Evolutionary conservation across 2,329 filamentous ascomycete genomes (phyloP).

Genomic region (Nothophoma quercina): DNA sequence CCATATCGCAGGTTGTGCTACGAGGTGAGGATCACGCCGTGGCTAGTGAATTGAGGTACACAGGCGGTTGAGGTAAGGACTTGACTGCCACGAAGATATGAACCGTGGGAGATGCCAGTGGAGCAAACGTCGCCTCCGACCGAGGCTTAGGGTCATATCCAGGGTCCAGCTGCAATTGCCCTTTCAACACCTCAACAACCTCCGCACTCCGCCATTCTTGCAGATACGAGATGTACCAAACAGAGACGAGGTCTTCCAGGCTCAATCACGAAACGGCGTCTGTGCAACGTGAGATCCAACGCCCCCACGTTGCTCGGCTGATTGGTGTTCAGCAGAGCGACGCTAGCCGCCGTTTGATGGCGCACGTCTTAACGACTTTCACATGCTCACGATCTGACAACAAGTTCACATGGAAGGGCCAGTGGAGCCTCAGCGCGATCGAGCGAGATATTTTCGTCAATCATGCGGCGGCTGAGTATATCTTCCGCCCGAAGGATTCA

Average conservation of each 20-base stretch:
- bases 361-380: constrained; percentile 28
- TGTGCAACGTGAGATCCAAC: constrained; percentile 1
- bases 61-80: no score
- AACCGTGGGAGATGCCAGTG: no score
- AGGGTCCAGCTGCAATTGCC: background rate
- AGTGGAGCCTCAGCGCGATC: constrained; percentile 6
- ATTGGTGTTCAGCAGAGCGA: constrained; percentile 27
- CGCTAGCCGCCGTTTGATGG: constrained; percentile 24
- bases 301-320: constrained; percentile 24
- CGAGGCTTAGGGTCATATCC: background rate
- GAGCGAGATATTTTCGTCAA: constrained; percentile 23
- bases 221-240: background rate
- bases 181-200: constrained; percentile 7
- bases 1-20: no score
- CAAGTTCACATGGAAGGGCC: constrained; percentile 11
- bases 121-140: no score
- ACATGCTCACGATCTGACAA: constrained; percentile 26
- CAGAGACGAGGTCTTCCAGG: background rate
- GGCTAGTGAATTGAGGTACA: no score
- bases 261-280: background rate
- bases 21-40: no score
- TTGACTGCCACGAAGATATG: no score
- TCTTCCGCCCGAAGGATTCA: background rate
- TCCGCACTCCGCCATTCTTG: constrained; percentile 7
- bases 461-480: constrained; percentile 8